A percentile compares a stretch with the other conserved stretches of the same genome.
These are phyloP conservation scores for Pestalotiopsis sp. DNA, from an alignment of 2,329 filamentous ascomycete species.

Conservation along the genomic window DNA sequence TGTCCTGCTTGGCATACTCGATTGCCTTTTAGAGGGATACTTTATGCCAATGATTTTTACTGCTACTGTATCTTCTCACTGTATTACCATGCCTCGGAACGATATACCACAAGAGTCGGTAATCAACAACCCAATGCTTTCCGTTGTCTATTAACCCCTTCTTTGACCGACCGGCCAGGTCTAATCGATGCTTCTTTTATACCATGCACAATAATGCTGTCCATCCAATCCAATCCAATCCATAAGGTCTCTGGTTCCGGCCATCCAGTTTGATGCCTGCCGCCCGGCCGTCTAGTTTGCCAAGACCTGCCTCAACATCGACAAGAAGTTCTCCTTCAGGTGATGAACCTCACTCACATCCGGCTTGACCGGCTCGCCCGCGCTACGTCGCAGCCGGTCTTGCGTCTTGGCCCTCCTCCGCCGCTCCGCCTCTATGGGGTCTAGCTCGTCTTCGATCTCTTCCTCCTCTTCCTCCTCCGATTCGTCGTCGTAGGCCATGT, in stretches of 20 bases:
- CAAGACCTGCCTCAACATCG: slow-evolving; percentile 80
- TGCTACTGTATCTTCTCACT: too few relatives aligned
- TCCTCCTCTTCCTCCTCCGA: slow-evolving; percentile 67
- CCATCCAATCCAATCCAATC: background rate
- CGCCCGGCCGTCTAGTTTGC: slow-evolving; percentile 57
- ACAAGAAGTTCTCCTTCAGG: slow-evolving; percentile 76
- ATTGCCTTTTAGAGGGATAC: too few relatives aligned
- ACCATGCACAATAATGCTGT: slow-evolving; percentile 15
- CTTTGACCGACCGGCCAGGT: background rate
- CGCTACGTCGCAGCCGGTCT: slow-evolving; percentile 77
- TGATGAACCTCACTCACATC: slow-evolving; percentile 78
- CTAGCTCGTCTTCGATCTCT: slow-evolving; percentile 76
- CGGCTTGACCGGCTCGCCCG: slow-evolving; percentile 85
- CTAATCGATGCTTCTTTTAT: background rate
- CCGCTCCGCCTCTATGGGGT: slow-evolving; percentile 87
- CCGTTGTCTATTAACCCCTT: background rate
- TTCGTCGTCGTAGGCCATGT: slow-evolving; percentile 79
- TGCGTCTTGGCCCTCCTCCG: slow-evolving; percentile 75
- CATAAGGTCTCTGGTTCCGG: background rate
- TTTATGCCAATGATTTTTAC: too few relatives aligned
- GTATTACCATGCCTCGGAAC: too few relatives aligned
- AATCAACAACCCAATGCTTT: background rate
- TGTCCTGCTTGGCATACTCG: too few relatives aligned
- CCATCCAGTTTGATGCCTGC: background rate
- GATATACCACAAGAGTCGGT: background rate